phyloP scores from a whole-genome alignment of 75 land plant species.

The Selaginella tamariscina region DNA sequence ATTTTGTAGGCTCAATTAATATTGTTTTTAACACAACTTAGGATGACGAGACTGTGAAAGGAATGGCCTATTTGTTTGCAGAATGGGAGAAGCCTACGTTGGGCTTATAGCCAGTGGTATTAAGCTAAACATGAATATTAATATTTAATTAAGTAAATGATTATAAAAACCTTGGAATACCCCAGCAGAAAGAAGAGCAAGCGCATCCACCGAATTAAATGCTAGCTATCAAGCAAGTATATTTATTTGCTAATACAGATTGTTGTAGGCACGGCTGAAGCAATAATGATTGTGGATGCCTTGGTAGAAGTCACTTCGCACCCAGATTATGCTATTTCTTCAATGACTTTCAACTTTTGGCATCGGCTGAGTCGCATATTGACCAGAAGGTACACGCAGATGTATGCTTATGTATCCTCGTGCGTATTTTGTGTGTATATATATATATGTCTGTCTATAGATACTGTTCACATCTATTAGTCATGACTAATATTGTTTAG shows the following conservation, averaged over 20 bases:
- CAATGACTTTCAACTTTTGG: slow-evolving; percentile 97
- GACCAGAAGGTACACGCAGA: slow-evolving; percentile 58
- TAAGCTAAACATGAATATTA: not conserved
- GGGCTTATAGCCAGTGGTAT: slow-evolving; percentile 91
- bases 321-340: slow-evolving; percentile 84
- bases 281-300: slow-evolving; percentile 83
- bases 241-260: not conserved
- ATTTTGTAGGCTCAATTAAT: too few relatives aligned
- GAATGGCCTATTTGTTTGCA: slow-evolving; percentile 89
- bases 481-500: too few relatives aligned
- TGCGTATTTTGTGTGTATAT: too few relatives aligned
- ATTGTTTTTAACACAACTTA: too few relatives aligned
- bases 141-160: too few relatives aligned
- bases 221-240: too few relatives aligned
- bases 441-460: too few relatives aligned
- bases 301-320: slow-evolving; percentile 83
- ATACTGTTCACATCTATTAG: too few relatives aligned
- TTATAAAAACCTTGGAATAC: too few relatives aligned
- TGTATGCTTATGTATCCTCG: slow-evolving; percentile 8
- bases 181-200: too few relatives aligned
- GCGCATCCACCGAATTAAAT: too few relatives aligned
- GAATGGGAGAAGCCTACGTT: slow-evolving; percentile 97
- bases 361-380: slow-evolving; percentile 59
- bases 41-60: slow-evolving; percentile 93
- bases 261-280: slow-evolving; percentile 71